Evolutionary conservation across 169 alveolate species (phyloP), one percentile per base, ranked within the genome.

Genomic region (Ophryocystis elektroscirrha): DNA sequence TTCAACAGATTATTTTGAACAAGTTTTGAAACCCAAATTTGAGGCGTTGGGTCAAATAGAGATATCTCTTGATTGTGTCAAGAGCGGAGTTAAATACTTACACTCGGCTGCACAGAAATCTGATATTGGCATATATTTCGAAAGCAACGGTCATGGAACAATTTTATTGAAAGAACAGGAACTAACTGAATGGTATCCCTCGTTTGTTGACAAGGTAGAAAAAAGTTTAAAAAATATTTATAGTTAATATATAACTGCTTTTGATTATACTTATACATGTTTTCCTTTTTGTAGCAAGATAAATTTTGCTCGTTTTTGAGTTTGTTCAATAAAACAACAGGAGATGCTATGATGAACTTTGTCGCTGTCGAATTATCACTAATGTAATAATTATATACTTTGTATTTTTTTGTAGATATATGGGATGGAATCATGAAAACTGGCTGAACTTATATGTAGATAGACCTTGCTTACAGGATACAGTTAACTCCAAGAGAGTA

Each of bases 131-230:
- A 61, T 80, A 37, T 80, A 80, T 59, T 81, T 78, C 49, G 94
- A 84, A 61, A 77, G 86, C 22, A 84, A 84, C 66, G 94, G 94
- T 0, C 89, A 78, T 49, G 94, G 94, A 38, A 74, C 91, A 2
- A 68, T 80, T 5, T 61, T 67, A 51, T 53, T 58, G 45, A 73
- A 65, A 50, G 47, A 26, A 22, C 56, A 46, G 18, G 50, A 26
- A 56, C 58, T 66, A 49, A 59, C 37, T 32, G 48, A 45, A 41
- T 74, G 79, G 69, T 52, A 43, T 53, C 51, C 50, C 44, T 37
- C 25, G 25, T 3, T 46, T 9, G 36, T 5, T 7, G 22, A 2
- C 7, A 32, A 12, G 39, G 12, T 12, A 12, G 39, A 32, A 12
- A n/a, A n/a, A n/a, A 29, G 18, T 27, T 5, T 18, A 5, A 5